Evolutionary conservation across 257 asterid genomes (phyloP), one percentile per base, ranked within the genome.

Genomic region (Fraxinus pennsylvanica): DNA sequence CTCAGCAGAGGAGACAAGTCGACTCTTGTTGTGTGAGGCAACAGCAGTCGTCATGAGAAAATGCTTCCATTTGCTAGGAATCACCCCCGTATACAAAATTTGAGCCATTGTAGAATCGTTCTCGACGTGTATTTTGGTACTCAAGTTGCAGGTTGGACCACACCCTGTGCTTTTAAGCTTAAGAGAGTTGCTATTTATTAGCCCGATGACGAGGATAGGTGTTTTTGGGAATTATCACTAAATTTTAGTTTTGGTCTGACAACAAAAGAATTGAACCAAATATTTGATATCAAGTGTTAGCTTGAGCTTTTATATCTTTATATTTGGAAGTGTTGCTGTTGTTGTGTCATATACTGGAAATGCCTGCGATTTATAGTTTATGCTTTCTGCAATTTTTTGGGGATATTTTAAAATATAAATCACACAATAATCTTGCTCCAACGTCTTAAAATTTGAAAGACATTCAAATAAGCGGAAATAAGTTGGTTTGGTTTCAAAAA

Each of bases 11-110:
- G 98, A 93, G 92, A 81, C 88, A 1, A 93, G 97, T 57, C 79
- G 99, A 61, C 99, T 95, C 15, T 73, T 95, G 82, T 79, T 95
- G 30, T 93, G 99, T 33, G 98, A 95, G 88, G 98, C 99, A 71
- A 93, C 99, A 0, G 97, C 97, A 22, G 87, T 90, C 59, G 99
- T 93, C 50, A 95, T 95, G 97, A 84, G 99, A 47, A 85, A 91
- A 78, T 93, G 98, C 78, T 93, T 95, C 86, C 85, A 91, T 83
- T 73, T 95, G 78, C 89, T 95, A 12, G 99, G 99, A 21, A 95
- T 93, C 73, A 95, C 94, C 0, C 99, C 97, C 0, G 98, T 95
- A n/a, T 91, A 91, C 92, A 95, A 89, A 74, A 86, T 95, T 68
- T 94, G 85, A 91, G 10, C 73, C 80, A 9, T 78, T 38, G 36